phyloP scores from a whole-genome alignment of 2,329 filamentous ascomycete genomes.

The Pseudogymnoascus sp. region DNA sequence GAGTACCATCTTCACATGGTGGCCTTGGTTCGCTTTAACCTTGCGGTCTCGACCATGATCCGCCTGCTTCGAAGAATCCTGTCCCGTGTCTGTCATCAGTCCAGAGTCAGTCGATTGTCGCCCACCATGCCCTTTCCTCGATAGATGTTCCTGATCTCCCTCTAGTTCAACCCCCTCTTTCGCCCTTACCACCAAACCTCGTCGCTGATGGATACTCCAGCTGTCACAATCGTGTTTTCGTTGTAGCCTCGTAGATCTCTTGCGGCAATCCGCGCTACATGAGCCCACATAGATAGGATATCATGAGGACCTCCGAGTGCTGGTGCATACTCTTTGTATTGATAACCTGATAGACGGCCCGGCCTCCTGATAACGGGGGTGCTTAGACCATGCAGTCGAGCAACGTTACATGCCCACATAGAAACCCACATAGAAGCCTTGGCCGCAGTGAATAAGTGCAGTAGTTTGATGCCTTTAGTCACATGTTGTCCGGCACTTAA shows the following conservation, averaged over 20 bases:
- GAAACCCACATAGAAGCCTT: neutral
- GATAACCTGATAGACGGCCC: neutral
- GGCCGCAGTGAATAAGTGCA: neutral
- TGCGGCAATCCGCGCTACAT: neutral
- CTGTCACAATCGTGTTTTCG: neutral
- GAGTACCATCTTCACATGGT: neutral
- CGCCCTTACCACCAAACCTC: neutral
- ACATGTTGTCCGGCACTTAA: neutral
- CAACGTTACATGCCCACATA: neutral
- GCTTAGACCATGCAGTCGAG: neutral
- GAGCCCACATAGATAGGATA: neutral
- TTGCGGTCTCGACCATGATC: neutral
- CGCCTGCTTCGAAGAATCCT: neutral
- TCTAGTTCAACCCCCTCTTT: neutral
- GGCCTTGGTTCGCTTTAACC: neutral
- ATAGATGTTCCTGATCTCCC: neutral
- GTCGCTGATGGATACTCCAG: neutral
- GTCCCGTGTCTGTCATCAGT: neutral
- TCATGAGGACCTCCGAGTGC: neutral
- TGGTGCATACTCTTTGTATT: neutral
- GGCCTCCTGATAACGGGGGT: neutral
- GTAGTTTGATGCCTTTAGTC: neutral
- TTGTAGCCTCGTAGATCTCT: neutral
- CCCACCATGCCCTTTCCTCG: neutral
- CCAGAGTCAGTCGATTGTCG: neutral